These are phyloP conservation scores for Uronychia binucleata DNA, from an alignment of 73 alveolate species.

Conservation along the genomic window DNA sequence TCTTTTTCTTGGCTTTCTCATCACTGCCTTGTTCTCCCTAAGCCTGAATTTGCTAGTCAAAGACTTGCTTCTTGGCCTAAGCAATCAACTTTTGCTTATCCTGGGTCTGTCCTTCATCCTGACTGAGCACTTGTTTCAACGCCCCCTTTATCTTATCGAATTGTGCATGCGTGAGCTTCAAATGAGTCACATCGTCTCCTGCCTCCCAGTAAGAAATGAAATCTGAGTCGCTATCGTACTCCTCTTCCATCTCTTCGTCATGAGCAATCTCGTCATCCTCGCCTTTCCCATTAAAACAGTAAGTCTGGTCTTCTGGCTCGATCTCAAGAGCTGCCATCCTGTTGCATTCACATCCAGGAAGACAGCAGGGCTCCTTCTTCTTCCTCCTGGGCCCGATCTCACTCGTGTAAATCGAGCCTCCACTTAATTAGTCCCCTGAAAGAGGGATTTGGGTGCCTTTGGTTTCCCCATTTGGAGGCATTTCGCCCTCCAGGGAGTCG, in stretches of 20 bases:
- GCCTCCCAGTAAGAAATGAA: not conserved
- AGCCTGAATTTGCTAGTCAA: too few relatives aligned
- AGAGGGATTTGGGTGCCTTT: too few relatives aligned
- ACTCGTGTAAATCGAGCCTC: too few relatives aligned
- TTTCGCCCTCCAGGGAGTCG: too few relatives aligned
- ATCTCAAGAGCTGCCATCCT: not conserved
- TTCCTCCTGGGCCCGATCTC: too few relatives aligned
- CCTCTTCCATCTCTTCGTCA: not conserved
- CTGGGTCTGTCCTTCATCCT: not conserved
- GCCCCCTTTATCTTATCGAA: not conserved
- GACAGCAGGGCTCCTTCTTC: too few relatives aligned
- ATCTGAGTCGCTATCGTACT: not conserved
- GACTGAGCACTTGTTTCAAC: not conserved
- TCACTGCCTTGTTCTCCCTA: not conserved
- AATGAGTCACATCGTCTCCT: not conserved
- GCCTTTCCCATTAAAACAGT: not conserved
- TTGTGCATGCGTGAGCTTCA: not conserved
- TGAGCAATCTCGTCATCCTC: not conserved
- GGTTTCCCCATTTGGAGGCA: too few relatives aligned
- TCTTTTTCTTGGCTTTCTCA: not conserved
- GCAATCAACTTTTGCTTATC: not conserved
- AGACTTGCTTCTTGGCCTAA: not conserved
- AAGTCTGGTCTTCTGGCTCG: not conserved
- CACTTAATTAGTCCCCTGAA: too few relatives aligned
- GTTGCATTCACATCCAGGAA: not conserved